phyloP scores from a whole-genome alignment of 352 stramenopile genomes.

The Peronospora farinosa region DNA sequence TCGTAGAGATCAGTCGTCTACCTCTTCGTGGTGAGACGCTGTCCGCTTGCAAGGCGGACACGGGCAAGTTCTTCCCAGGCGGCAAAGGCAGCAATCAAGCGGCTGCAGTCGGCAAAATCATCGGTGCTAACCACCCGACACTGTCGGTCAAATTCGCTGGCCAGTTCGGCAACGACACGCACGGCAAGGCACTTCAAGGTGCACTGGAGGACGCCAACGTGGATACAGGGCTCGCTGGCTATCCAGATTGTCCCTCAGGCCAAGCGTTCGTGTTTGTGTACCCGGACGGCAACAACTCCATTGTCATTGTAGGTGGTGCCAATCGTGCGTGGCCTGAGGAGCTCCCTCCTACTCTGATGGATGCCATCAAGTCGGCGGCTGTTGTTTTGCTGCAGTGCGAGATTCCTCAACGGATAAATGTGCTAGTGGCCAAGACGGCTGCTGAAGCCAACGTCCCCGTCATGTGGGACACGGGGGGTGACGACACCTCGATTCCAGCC shows the following conservation, averaged over 20 bases:
- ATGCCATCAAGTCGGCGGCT: constrained; percentile 43
- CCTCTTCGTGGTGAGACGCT: constrained; percentile 66
- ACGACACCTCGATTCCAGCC: constrained; percentile 50
- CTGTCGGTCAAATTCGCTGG: constrained; percentile 43
- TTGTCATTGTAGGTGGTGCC: constrained; percentile 75
- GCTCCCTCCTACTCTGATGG: constrained; percentile 30
- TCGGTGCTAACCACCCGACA: constrained; percentile 19
- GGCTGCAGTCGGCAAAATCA: constrained; percentile 46
- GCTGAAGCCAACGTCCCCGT: constrained; percentile 44
- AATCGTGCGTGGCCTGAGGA: constrained; percentile 54
- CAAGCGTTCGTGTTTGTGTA: constrained; percentile 83
- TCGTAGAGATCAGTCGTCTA: constrained; percentile 65
- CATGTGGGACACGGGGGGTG: constrained; percentile 74
- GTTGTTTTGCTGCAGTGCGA: constrained; percentile 74
- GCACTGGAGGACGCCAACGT: constrained; percentile 33
- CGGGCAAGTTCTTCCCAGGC: constrained; percentile 57
- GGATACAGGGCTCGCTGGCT: constrained; percentile 33
- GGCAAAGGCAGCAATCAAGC: constrained; percentile 82
- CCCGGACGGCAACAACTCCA: constrained; percentile 77
- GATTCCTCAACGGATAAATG: constrained; percentile 55
- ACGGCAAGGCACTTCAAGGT: constrained; percentile 41
- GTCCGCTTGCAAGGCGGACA: constrained; percentile 43
- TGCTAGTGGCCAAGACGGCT: constrained; percentile 42
- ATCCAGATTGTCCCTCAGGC: constrained; percentile 47
- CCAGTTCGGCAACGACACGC: constrained; percentile 70